phyloP scores from a whole-genome alignment of 495 filamentous ascomycete species.

The Beverwykella pulmonaria region DNA sequence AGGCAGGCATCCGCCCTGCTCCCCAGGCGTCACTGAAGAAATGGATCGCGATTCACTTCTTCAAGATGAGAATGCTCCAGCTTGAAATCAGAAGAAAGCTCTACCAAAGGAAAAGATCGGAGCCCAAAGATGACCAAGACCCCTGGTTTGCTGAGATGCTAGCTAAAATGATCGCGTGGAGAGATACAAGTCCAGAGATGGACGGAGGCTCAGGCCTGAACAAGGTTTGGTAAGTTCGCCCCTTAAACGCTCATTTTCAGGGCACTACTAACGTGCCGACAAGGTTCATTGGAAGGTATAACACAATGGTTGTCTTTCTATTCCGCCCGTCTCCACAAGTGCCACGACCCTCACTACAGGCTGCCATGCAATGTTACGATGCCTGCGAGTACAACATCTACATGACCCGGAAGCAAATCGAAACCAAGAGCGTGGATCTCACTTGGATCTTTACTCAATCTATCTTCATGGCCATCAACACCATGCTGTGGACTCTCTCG shows the following conservation, averaged over 20 bases:
- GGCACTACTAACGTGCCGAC: neutral
- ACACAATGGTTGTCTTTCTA: conserved; percentile 82
- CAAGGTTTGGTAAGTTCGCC: conserved; percentile 60
- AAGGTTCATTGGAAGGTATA: conserved; percentile 76
- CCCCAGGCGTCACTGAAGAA: conserved; percentile 72
- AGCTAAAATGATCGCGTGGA: conserved; percentile 74
- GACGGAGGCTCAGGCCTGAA: conserved; percentile 67
- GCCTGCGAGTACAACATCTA: conserved; percentile 76
- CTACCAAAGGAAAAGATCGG: conserved; percentile 75
- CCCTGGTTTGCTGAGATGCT: conserved; percentile 85
- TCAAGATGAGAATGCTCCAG: conserved; percentile 86
- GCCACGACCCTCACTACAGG: conserved; percentile 72
- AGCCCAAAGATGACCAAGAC: conserved; percentile 72
- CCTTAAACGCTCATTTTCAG: neutral
- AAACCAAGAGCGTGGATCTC: conserved; percentile 72
- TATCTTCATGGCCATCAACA: conserved; percentile 84
- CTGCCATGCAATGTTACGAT: conserved; percentile 80
- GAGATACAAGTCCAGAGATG: conserved; percentile 59
- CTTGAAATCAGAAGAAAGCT: conserved; percentile 81
- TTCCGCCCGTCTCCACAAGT: conserved; percentile 88
- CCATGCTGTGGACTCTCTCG: conserved; percentile 83
- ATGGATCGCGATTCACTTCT: conserved; percentile 85
- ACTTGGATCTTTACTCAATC: conserved; percentile 90
- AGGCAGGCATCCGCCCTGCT: conserved; percentile 71
- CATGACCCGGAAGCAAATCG: conserved; percentile 75